phyloP scores from a whole-genome alignment of 2,329 filamentous ascomycete species.

The Aspergillus persii region DNA sequence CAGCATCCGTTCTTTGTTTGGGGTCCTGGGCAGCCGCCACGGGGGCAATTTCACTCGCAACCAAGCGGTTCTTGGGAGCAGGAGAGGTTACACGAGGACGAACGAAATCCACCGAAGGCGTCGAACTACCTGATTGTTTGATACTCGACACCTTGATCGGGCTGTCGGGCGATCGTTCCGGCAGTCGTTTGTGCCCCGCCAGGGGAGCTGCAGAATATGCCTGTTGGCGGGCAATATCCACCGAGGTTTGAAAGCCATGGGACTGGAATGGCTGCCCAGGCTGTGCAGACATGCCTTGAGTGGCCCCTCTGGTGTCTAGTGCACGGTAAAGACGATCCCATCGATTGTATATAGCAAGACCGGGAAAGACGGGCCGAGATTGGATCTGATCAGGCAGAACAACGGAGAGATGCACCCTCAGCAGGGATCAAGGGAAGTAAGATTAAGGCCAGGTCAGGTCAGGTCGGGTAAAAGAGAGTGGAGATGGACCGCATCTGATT shows the following conservation, averaged over 20 bases:
- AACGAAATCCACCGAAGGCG: conserved; percentile 23
- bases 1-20: conserved; percentile 51
- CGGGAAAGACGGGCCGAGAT: not conserved
- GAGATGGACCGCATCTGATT: too few species aligned
- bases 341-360: not conserved
- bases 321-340: not conserved
- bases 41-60: conserved; percentile 36
- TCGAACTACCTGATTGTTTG: not conserved
- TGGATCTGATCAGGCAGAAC: not conserved
- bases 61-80: conserved; percentile 33
- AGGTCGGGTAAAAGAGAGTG: too few species aligned
- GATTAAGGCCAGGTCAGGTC: too few species aligned
- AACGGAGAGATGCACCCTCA: not conserved
- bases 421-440: not conserved
- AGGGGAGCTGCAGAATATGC: conserved; percentile 41
- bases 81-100: conserved; percentile 26
- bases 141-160: conserved; percentile 8
- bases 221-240: conserved; percentile 41
- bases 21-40: conserved; percentile 20
- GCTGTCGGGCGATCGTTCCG: conserved; percentile 21
- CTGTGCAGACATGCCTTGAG: conserved; percentile 26
- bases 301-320: conserved; percentile 3
- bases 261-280: conserved; percentile 41
- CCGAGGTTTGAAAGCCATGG: conserved; percentile 52
- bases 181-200: conserved; percentile 52